Base-by-base conservation (phyloP, 495 filamentous ascomycete genomes). In the Penicillium ochrochloron region DNA sequence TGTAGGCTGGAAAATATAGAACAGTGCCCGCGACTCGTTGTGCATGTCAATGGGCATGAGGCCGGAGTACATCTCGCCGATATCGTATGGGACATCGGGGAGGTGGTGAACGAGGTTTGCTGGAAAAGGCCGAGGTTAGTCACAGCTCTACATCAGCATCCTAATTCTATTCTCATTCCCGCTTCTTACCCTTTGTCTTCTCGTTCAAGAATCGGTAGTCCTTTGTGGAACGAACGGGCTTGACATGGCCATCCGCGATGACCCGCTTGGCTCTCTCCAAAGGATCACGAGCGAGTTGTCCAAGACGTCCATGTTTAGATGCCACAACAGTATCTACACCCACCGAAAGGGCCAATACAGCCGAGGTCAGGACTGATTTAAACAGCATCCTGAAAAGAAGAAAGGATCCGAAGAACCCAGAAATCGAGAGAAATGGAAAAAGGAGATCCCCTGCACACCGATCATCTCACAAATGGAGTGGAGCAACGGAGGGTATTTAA, bases 221-320 rank as follows among this genome's bases (percentile, higher is more conserved):
- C 8, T 73, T 63, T 3, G 68, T 60, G 1, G 70, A 58, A 15
- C 60, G 65, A 0, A 39, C 39, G 9, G 66, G 60, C 37, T 70
- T 62, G 19, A 57, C 34, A 29, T 67, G 61, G 10, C 61, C 29
- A 59, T 85, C 77, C 64, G 92, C 85, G 65, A 90, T 88, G 65
- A 83, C 84, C 61, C 89, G 88, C 82, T 96, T 94, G 69, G 90
- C 90, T 60, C 92, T 83, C 75, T 93, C 91, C 58, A 89, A 86
- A 65, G 92, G 90, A 73, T 92, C 93, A 65, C 90, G 93, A 70
- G 90, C 90, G 73, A 92, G 93, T 46, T 78, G 60, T 19, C 61
- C 72, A 46, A 80, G 75, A 0, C 70, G 76, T 5, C 76, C 77
- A 70, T 74, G 75, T 12, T 69, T 67, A 2, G 66, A 64, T 34